These are phyloP conservation scores for Ballota nigra DNA, from an alignment of 257 asterid genomes.

Conservation along the genomic window DNA sequence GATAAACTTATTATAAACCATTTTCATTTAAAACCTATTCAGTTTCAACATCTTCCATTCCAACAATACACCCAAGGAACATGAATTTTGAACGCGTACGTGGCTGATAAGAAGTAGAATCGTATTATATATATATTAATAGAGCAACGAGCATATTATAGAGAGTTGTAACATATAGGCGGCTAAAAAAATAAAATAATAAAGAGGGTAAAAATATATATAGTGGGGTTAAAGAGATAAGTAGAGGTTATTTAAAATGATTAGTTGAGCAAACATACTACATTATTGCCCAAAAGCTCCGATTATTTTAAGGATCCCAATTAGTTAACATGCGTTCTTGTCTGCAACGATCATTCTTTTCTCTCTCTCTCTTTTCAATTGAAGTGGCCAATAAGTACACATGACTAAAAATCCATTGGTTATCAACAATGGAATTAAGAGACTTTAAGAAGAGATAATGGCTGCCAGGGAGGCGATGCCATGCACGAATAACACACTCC, in stretches of 20 bases:
- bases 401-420: constrained; percentile 31
- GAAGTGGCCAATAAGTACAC: constrained; percentile 80
- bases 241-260: constrained; percentile 25
- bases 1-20: no score
- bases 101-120: no score
- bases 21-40: no score
- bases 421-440: not conserved
- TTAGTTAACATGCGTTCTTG: constrained; percentile 47
- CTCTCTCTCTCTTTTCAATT: constrained; percentile 7
- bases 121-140: no score
- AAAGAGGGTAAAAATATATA: not conserved
- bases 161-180: not conserved
- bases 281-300: constrained; percentile 50
- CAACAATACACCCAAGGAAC: no score
- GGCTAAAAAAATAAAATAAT: not conserved
- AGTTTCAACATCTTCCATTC: no score
- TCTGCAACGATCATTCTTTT: constrained; percentile 33
- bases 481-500: constrained; percentile 31
- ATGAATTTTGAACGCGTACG: no score
- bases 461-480: constrained; percentile 40
- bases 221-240: constrained; percentile 28
- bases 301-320: constrained; percentile 48
- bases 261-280: constrained; percentile 10
- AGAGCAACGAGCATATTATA: no score
- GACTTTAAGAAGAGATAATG: constrained; percentile 28